Conservation (phyloP, 345 rosid species). For the Murraya paniculata region DNA sequence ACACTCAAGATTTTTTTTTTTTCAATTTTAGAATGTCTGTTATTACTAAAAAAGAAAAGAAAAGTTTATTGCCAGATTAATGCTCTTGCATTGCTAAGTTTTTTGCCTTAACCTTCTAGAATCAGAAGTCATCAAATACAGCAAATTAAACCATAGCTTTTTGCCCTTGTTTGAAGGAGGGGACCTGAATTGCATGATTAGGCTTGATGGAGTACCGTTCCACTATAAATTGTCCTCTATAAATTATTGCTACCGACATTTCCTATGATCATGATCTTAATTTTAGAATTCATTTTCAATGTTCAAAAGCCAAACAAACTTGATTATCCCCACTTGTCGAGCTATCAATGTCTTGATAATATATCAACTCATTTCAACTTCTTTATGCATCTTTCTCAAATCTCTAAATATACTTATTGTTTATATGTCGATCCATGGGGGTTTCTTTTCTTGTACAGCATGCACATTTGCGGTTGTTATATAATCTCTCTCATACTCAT, state of each 20-base stretch:
- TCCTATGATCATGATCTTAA: background rate
- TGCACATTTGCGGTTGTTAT: background rate
- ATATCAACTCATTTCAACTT: background rate
- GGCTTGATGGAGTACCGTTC: slow-evolving; percentile 5
- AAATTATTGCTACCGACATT: slow-evolving; percentile 24
- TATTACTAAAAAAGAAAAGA: too few species aligned
- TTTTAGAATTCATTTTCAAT: background rate
- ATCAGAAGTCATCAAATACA: background rate
- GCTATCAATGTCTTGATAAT: slow-evolving; percentile 10
- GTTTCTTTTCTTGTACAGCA: background rate
- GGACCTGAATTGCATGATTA: slow-evolving; percentile 4
- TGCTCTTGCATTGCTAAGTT: background rate
- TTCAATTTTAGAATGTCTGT: too few species aligned
- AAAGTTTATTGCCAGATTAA: too few species aligned
- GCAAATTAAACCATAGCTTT: background rate
- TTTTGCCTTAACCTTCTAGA: background rate
- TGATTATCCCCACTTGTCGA: slow-evolving; percentile 38
- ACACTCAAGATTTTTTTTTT: accelerated
- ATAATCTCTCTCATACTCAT: background rate
- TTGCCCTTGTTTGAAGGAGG: background rate
- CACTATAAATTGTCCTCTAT: background rate
- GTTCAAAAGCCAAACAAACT: slow-evolving; percentile 34
- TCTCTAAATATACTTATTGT: background rate
- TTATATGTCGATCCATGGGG: background rate
- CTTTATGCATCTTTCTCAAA: background rate